These are phyloP conservation scores for Dioszegia crocea DNA, from an alignment of 768 basidiomycete species.

Conservation along the genomic window DNA sequence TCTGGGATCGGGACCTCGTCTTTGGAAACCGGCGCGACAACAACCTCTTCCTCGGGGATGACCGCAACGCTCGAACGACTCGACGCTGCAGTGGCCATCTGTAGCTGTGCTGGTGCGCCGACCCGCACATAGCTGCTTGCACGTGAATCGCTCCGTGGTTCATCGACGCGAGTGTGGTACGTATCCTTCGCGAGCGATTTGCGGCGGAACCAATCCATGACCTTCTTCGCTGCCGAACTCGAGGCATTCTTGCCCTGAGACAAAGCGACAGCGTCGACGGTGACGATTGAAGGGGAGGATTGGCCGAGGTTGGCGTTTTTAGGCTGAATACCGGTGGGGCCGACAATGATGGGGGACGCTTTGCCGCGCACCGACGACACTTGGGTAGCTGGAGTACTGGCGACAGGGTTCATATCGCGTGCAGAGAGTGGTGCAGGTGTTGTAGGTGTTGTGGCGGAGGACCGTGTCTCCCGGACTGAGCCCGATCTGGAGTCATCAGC, in stretches of 20 bases:
- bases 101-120: constrained; percentile 13
- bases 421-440: constrained; percentile 34
- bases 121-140: constrained; percentile 33
- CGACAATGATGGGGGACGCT: constrained; percentile 23
- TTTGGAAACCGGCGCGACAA: background rate
- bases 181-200: constrained; percentile 50
- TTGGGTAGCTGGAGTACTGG: background rate
- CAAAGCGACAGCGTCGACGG: constrained; percentile 32
- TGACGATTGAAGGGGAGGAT: constrained; percentile 53
- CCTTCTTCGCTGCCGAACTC: constrained; percentile 66
- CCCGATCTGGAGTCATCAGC: constrained; percentile 26
- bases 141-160: constrained; percentile 24
- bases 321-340: constrained; percentile 35
- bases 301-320: constrained; percentile 58
- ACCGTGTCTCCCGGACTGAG: constrained; percentile 47
- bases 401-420: constrained; percentile 26
- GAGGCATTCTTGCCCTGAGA: constrained; percentile 28
- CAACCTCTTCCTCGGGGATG: background rate
- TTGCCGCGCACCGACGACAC: constrained; percentile 19
- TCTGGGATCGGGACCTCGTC: constrained; percentile 16
- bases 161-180: constrained; percentile 6
- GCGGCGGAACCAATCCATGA: constrained; percentile 93
- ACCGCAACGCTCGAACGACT: constrained; percentile 26
- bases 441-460: constrained; percentile 18
- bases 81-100: constrained; percentile 19